Evolutionary conservation across 2,329 filamentous ascomycete genomes (phyloP).

Genomic region (Pseudogymnoascus sp.): DNA sequence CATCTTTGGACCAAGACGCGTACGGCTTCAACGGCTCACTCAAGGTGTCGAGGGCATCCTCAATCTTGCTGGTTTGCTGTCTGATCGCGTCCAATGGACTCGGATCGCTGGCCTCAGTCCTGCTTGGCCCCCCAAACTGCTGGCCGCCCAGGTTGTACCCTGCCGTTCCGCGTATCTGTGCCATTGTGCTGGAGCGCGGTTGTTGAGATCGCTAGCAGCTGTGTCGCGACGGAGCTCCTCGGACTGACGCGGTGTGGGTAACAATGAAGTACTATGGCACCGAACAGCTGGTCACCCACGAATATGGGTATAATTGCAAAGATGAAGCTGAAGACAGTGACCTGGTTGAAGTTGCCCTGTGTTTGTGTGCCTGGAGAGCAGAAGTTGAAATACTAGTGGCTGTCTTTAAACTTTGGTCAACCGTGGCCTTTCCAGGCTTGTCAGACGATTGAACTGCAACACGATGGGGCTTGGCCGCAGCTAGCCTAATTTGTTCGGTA

Average conservation of each 20-base stretch:
- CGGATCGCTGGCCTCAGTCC: slow-evolving; percentile 29
- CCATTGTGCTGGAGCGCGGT: slow-evolving; percentile 34
- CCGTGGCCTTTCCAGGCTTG: slow-evolving; percentile 10
- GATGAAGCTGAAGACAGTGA: slow-evolving; percentile 4
- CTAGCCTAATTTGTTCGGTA: slow-evolving; percentile 8
- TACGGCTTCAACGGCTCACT: slow-evolving; percentile 94
- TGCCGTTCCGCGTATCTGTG: slow-evolving; percentile 51
- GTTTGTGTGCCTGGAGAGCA: slow-evolving; percentile 3
- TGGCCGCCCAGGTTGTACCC: slow-evolving; percentile 32
- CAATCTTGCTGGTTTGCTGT: slow-evolving; percentile 95
- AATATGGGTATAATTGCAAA: background rate
- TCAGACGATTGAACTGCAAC: background rate
- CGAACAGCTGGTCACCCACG: background rate
- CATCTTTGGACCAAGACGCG: slow-evolving; percentile 33
- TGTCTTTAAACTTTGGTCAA: slow-evolving; percentile 11
- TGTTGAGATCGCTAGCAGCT: slow-evolving; percentile 1
- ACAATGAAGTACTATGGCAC: slow-evolving; percentile 1
- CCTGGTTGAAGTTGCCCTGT: background rate
- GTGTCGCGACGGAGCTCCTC: slow-evolving; percentile 1
- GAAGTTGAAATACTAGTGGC: slow-evolving; percentile 7
- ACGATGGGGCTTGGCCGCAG: slow-evolving; percentile 1
- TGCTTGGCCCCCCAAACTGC: slow-evolving; percentile 30
- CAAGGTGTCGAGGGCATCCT: slow-evolving; percentile 80
- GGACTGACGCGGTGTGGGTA: background rate
- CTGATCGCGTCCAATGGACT: slow-evolving; percentile 71